Percentiles rank a stretch among this genome's conserved stretches.
These are phyloP conservation scores for Theobroma cacao DNA, from an alignment of 345 rosid genomes.

Conservation along the genomic window DNA sequence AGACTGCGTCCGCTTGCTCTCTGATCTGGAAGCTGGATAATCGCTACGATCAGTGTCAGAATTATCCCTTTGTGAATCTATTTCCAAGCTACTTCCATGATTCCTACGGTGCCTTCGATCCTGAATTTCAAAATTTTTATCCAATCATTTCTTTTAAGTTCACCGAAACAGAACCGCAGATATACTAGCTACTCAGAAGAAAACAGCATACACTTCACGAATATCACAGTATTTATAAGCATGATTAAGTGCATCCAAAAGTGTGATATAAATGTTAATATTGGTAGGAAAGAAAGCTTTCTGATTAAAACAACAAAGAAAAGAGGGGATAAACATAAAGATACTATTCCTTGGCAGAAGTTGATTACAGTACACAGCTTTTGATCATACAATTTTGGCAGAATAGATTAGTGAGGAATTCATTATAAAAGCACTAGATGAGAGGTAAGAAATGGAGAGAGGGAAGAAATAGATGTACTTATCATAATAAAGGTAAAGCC, in stretches of 20 bases:
- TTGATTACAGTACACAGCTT: not conserved
- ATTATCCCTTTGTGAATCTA: conserved; percentile 63
- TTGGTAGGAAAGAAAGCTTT: not conserved
- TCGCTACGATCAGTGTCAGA: conserved; percentile 75
- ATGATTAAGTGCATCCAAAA: not conserved
- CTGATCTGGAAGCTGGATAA: conserved; percentile 59
- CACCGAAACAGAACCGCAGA: not conserved
- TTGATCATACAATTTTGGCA: not conserved
- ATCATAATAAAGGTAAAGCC: not conserved
- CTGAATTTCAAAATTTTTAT: conserved; percentile 35
- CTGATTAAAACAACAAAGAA: not conserved
- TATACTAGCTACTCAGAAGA: not conserved
- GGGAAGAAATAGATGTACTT: not conserved
- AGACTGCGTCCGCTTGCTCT: conserved; percentile 41
- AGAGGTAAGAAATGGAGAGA: not conserved
- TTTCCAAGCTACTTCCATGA: conserved; percentile 64
- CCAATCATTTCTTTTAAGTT: not conserved
- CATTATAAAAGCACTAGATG: not conserved
- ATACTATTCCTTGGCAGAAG: not conserved
- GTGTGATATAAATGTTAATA: not conserved
- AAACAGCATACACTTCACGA: not conserved
- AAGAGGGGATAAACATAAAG: not conserved
- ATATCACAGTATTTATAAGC: not conserved
- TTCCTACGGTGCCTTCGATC: conserved; percentile 75
- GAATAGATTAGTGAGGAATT: not conserved